Percentiles rank a stretch among this genome's conserved stretches.
Conservation (phyloP, 2,329 filamentous ascomycete species). For the Reticulascus tulasneorum region DNA sequence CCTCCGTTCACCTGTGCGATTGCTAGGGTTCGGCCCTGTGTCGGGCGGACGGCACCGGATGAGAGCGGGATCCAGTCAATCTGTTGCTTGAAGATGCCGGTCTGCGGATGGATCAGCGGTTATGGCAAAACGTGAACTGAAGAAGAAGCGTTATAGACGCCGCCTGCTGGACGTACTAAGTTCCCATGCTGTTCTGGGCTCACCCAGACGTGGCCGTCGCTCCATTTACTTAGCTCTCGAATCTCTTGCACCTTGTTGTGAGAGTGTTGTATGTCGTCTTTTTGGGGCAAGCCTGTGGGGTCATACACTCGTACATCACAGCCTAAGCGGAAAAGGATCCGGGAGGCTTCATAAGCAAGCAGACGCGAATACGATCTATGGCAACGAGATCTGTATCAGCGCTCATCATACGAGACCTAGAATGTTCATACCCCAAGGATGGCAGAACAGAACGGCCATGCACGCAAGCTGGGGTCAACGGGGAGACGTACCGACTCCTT, state of each 20-base stretch:
- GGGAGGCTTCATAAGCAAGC: slow-evolving; percentile 54
- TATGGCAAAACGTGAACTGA: not conserved
- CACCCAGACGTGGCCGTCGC: slow-evolving; percentile 63
- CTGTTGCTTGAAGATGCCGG: slow-evolving; percentile 65
- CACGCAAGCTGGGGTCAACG: not conserved
- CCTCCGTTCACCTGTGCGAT: slow-evolving; percentile 62
- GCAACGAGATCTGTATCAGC: too few relatives aligned
- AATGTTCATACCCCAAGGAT: too few relatives aligned
- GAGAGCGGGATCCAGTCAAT: slow-evolving; percentile 67
- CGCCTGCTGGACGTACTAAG: too few relatives aligned
- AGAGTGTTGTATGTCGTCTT: slow-evolving; percentile 54
- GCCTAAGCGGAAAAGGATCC: slow-evolving; percentile 60
- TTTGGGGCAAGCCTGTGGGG: slow-evolving; percentile 55
- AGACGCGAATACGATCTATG: slow-evolving; percentile 61
- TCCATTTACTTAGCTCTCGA: slow-evolving; percentile 57
- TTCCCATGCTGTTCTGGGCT: slow-evolving; percentile 64
- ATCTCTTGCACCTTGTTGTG: slow-evolving; percentile 62
- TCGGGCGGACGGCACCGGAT: slow-evolving; percentile 59
- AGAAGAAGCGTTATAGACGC: not conserved
- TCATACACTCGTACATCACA: slow-evolving; percentile 64
- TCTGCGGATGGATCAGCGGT: slow-evolving; percentile 38
- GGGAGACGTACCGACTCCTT: slow-evolving; percentile 40
- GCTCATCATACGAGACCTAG: too few relatives aligned
- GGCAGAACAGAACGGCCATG: slow-evolving; percentile 6
- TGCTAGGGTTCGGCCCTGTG: slow-evolving; percentile 60